Evolutionary conservation across 2,329 filamentous ascomycete genomes (phyloP).

Genomic region (Calonectria ilicicola): DNA sequence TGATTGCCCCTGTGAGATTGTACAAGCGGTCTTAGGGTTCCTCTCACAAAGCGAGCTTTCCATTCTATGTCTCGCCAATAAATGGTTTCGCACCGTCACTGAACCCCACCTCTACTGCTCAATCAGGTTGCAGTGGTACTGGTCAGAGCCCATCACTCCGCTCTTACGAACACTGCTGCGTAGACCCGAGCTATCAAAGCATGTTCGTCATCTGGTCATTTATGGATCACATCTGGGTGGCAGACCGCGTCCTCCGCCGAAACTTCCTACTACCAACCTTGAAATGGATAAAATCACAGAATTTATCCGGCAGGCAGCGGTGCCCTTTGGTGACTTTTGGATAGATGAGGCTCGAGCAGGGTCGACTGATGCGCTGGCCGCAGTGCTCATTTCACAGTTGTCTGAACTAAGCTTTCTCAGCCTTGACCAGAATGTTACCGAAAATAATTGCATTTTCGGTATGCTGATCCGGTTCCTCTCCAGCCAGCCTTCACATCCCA

Average conservation of each 20-base stretch:
- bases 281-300: not conserved
- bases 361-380: not conserved
- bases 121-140: not conserved
- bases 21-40: not conserved
- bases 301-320: not conserved
- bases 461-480: not conserved
- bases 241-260: not conserved
- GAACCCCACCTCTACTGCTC: not conserved
- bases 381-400: not conserved
- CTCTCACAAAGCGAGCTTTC: not conserved
- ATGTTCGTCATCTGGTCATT: not conserved
- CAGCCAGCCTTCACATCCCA: not conserved
- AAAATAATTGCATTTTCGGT: not conserved
- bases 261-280: not conserved
- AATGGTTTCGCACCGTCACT: not conserved
- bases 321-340: not conserved
- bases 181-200: not conserved
- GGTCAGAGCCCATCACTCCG: not conserved
- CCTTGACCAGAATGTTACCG: not conserved
- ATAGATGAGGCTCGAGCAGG: not conserved
- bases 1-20: not conserved
- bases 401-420: not conserved
- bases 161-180: not conserved
- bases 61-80: not conserved
- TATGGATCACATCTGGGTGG: not conserved